Base-by-base conservation (phyloP, 2,329 filamentous ascomycete species). In the Dendryphion nanum region DNA sequence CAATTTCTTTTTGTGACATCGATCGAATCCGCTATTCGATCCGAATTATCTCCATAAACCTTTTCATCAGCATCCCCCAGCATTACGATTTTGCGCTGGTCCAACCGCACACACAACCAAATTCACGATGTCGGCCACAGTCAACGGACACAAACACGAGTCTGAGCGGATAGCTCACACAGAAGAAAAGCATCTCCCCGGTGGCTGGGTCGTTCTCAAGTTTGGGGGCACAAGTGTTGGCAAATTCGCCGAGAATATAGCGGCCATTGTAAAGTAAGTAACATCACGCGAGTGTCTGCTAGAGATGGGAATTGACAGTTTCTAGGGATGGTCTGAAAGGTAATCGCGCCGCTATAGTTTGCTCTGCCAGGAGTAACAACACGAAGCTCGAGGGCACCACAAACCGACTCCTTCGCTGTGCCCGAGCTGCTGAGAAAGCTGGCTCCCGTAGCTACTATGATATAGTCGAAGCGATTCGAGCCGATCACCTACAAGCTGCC, bases 361-460 rank as follows among this genome's bases (percentile, higher is more conserved):
- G 93, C 71, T 98, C 93, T 44, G 93, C 93, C 29, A 78, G 93
- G 63, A 96, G 89, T 70, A 93, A 87, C 43, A 90, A 89, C 47
- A 95, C 91, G 64, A 98, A 98, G 72, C 81, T 83, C 38, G 89
- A 94, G 55, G 93, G 93, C 45, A 98, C 93, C 42, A 98, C 93
- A 24, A 97, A 94, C 69, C 81, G 69, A 33, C 66, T 76, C 28
- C 65, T 76, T 17, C 69, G 72, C 42, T 64, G 67, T 40, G 72
- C 73, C 24, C 61, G 70, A 35, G 70, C 72, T 48, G 72, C 71
- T 32, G 68, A 69, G 44, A 65, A 63, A 37, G 49, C 63, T 8
- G 54, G 52, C 37, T 60, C 66, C 18, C 63, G 63, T 38, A 62
- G 85, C 55, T 91, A 89, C 61, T 80, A 82, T 59, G 72, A 77